These are phyloP conservation scores for Arachnomyces sp. DNA, from an alignment of 2,329 filamentous ascomycete genomes.

Conservation along the genomic window DNA sequence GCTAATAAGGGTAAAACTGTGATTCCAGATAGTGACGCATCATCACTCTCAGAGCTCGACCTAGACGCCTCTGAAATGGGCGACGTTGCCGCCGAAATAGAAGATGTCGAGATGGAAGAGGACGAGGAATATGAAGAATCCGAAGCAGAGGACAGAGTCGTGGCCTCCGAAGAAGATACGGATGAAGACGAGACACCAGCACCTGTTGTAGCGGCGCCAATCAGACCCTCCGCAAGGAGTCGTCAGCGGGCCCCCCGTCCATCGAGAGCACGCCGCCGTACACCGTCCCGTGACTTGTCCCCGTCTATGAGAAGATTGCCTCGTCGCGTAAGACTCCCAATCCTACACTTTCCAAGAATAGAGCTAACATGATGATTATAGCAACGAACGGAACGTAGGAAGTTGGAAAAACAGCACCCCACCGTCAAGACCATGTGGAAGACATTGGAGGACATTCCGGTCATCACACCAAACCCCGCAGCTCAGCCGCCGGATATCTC, in stretches of 20 bases:
- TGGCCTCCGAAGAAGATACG: conserved; percentile 9
- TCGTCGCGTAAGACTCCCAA: no score
- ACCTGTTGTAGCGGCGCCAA: not conserved
- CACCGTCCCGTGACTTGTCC: no score
- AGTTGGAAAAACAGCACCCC: conserved; percentile 70
- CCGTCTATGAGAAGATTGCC: no score
- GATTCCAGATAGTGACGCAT: conserved; percentile 3
- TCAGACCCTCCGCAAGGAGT: not conserved
- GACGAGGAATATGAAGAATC: conserved; percentile 14
- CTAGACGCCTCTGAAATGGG: not conserved
- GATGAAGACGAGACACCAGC: conserved; percentile 7
- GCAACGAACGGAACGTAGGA: conserved; percentile 51
- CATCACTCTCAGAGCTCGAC: conserved; percentile 5
- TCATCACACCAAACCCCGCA: conserved; percentile 58
- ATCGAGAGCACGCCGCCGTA: no score
- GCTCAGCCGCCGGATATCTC: conserved; percentile 70
- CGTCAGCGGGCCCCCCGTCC: no score
- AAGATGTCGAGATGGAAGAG: conserved; percentile 4
- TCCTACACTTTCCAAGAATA: conserved; percentile 7
- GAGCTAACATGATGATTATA: conserved; percentile 30
- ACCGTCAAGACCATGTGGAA: conserved; percentile 78
- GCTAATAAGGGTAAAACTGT: not conserved
- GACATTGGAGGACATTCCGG: conserved; percentile 59
- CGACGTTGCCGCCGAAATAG: not conserved
- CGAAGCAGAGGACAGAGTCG: conserved; percentile 11